Percentiles rank a stretch among this genome's conserved stretches.
Evolutionary conservation across 805 yeast species (phyloP).

Genomic region (Lipomyces orientalis): DNA sequence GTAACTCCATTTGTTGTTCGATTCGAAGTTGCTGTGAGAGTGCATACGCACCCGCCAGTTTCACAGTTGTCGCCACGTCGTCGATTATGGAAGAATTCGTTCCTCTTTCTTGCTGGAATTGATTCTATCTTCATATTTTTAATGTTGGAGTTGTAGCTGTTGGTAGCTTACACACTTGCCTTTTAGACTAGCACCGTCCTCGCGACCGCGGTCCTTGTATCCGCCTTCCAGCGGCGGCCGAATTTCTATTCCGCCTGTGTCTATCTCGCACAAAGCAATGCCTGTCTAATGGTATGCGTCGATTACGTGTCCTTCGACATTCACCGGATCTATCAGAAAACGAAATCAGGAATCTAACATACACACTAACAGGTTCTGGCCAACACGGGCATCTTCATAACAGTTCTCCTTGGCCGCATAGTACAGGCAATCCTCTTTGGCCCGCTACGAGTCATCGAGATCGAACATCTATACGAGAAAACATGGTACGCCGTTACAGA

Average conservation of each 20-base stretch:
- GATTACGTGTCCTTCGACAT: constrained; percentile 29
- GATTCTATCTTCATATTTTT: not conserved
- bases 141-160: not conserved
- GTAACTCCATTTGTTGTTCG: constrained; percentile 14
- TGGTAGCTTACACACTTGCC: constrained; percentile 1
- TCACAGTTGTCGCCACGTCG: too few relatives aligned
- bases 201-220: constrained; percentile 47
- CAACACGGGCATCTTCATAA: constrained; percentile 39
- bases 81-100: too few relatives aligned
- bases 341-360: not conserved
- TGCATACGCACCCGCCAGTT: too few relatives aligned
- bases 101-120: not conserved
- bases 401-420: constrained; percentile 52
- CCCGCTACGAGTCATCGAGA: constrained; percentile 71
- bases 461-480: constrained; percentile 73
- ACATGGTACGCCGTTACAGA: constrained; percentile 69
- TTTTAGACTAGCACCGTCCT: constrained; percentile 47
- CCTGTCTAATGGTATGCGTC: constrained; percentile 52
- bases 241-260: constrained; percentile 58
- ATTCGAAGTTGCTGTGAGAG: not conserved
- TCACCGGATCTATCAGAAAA: constrained; percentile 11
- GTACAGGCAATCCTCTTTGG: constrained; percentile 70
- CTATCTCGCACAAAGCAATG: constrained; percentile 57
- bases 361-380: constrained; percentile 31
- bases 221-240: constrained; percentile 53